A percentile compares a stretch with the other conserved stretches of the same genome.
phyloP scores from a whole-genome alignment of 768 basidiomycete species.

The Suillus sp. region DNA sequence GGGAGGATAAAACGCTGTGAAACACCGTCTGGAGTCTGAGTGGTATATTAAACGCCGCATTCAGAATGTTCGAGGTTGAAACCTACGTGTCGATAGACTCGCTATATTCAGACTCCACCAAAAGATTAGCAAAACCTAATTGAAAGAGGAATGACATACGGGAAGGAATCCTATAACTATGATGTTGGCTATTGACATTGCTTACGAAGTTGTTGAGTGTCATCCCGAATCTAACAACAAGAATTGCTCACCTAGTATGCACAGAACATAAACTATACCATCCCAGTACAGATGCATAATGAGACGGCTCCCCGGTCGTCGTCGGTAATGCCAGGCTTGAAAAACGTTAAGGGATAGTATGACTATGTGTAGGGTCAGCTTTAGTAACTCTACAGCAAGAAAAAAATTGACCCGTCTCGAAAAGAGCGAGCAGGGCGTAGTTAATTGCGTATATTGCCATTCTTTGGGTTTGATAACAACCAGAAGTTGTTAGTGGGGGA shows the following conservation, averaged over 20 bases:
- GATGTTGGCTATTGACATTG: background rate
- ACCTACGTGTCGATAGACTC: background rate
- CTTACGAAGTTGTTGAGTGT: background rate
- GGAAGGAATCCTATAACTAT: background rate
- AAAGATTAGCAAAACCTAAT: background rate
- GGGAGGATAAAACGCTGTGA: constrained; percentile 1
- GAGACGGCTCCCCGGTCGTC: background rate
- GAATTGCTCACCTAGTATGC: background rate
- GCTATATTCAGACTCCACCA: background rate
- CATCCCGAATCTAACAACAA: background rate
- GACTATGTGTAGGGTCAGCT: background rate
- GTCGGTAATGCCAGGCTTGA: background rate
- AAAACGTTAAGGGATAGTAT: constrained; percentile 2
- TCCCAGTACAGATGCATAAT: background rate
- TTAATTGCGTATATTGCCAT: background rate
- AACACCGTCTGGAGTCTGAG: background rate
- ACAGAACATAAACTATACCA: background rate
- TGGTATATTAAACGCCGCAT: background rate
- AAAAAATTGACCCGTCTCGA: background rate
- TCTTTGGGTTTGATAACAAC: constrained; percentile 1
- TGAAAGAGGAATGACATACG: background rate
- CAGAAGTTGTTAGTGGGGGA: background rate
- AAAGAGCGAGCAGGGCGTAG: background rate
- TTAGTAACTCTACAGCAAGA: background rate
- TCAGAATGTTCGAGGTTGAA: background rate